Evolutionary conservation across 192 early-diverging fungal genomes (phyloP).

Genomic region (Entrophospora sp.): DNA sequence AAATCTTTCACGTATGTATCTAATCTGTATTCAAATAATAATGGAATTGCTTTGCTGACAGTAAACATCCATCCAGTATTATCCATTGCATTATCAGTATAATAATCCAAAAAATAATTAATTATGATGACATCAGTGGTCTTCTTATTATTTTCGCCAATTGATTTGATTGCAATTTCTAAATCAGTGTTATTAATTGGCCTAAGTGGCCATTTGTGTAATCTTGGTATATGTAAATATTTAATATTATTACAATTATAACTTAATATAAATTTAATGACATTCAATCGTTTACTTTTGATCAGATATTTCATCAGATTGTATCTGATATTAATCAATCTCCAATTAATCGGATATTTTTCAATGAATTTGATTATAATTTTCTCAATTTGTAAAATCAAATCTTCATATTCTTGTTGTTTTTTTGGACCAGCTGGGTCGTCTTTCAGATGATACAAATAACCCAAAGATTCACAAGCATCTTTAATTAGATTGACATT

Average conservation of each 20-base stretch:
- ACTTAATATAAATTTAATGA: background rate
- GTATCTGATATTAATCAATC: background rate
- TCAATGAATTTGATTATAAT: background rate
- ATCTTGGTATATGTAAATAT: background rate
- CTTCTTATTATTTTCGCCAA: background rate
- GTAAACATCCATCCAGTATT: constrained; percentile 10
- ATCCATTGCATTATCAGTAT: constrained; percentile 1
- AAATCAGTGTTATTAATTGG: constrained; percentile 7
- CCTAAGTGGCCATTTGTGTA: background rate
- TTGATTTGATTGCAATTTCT: background rate
- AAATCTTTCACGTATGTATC: background rate
- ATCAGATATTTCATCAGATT: background rate
- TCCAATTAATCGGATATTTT: background rate
- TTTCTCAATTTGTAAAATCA: background rate
- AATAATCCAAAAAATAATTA: background rate
- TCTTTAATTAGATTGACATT: background rate
- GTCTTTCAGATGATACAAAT: background rate
- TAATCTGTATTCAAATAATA: background rate
- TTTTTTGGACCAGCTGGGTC: background rate
- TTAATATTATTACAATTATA: background rate
- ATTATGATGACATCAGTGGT: background rate
- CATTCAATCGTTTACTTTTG: background rate
- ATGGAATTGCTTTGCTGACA: background rate
- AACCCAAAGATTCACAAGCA: background rate
- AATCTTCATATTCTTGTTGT: background rate